Conservation (phyloP, 306 rosid genomes). For the Acacia melanoxylon region DNA sequence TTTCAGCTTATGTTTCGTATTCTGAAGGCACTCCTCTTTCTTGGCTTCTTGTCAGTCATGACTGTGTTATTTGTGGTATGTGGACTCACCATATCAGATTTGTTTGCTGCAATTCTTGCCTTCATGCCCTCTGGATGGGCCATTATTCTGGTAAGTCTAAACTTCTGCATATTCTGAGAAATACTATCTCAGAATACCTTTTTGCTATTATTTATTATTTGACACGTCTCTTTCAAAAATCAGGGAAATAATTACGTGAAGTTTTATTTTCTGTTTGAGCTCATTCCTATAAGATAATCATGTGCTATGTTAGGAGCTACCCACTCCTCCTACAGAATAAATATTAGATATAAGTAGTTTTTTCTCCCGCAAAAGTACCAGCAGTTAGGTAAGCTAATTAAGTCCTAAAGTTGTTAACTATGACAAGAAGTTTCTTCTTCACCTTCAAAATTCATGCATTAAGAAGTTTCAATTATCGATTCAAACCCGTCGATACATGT, state of each 20-base stretch:
- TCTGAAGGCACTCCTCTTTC: slow-evolving; percentile 20
- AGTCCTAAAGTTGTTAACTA: not conserved
- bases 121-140: slow-evolving; percentile 62
- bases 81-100: slow-evolving; percentile 24
- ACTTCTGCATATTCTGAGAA: not conserved
- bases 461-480: not conserved
- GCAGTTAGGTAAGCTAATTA: not conserved
- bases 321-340: not conserved
- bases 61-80: slow-evolving; percentile 16
- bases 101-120: slow-evolving; percentile 50
- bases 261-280: not conserved
- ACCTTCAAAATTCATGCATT: not conserved
- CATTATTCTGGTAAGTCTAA: slow-evolving; percentile 10
- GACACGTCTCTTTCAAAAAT: not conserved
- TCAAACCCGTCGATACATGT: not conserved
- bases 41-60: slow-evolving; percentile 20
- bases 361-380: not conserved
- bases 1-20: slow-evolving; percentile 21
- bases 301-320: not conserved
- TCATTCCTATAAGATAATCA: not conserved
- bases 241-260: not conserved
- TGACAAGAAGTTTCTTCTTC: not conserved
- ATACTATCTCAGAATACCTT: not conserved
- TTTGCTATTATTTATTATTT: not conserved
- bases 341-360: not conserved